phyloP scores from a whole-genome alignment of 345 rosid genomes.

The Streptanthus diversifolius region DNA sequence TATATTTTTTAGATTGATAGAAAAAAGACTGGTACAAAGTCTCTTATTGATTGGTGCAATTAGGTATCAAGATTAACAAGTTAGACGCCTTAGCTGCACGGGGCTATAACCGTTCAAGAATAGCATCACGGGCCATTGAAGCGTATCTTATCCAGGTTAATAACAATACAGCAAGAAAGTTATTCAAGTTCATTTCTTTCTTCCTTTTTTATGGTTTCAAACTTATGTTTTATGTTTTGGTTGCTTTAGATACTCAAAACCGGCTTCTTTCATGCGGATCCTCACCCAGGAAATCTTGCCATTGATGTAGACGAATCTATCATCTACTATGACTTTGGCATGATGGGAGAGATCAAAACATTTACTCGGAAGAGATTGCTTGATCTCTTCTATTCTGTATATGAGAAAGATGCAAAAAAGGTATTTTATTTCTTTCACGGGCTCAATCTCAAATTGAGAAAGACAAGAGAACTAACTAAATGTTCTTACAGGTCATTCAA shows the following conservation, averaged over 20 bases:
- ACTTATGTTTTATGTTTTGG: constrained; percentile 20
- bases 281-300: constrained; percentile 97
- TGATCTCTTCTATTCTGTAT: constrained; percentile 82
- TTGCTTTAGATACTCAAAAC: constrained; percentile 70
- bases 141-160: constrained; percentile 91
- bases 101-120: constrained; percentile 60
- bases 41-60: constrained; percentile 3
- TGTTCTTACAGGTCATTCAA: constrained; percentile 62
- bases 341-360: constrained; percentile 98
- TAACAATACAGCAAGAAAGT: neutral
- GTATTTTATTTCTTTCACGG: constrained; percentile 31
- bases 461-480: constrained; percentile 19
- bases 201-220: neutral
- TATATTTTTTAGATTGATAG: constrained; percentile 11
- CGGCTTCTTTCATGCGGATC: constrained; percentile 98
- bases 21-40: neutral
- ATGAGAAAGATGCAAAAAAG: constrained; percentile 96
- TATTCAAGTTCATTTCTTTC: neutral
- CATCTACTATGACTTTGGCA: constrained; percentile 94
- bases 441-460: constrained; percentile 21
- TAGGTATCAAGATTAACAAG: constrained; percentile 80
- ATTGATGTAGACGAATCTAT: constrained; percentile 74
- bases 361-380: constrained; percentile 83
- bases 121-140: constrained; percentile 85
- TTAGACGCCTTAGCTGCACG: constrained; percentile 57